Evolutionary conservation across 1,284 basidiomycete genomes (phyloP), one percentile per base, ranked within the genome.

Genomic region (Blastosporella zonata): DNA sequence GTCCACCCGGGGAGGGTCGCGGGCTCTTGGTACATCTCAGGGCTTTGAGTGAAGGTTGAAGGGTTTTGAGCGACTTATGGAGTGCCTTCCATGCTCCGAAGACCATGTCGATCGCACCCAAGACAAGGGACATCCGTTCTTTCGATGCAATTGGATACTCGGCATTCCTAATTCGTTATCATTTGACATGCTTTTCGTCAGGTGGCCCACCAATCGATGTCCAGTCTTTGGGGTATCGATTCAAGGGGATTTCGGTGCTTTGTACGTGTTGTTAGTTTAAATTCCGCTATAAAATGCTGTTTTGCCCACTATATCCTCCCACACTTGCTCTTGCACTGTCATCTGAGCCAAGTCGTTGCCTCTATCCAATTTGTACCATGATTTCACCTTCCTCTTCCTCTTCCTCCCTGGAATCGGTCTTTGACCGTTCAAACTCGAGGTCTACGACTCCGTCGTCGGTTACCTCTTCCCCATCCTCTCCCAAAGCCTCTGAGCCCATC

Each of bases 371-470:
- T 43, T 43, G 12, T 17, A 29, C 33, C 29, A 59, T 60, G 57
- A 49, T 54, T 20, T 61, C 63, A 41, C 60, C 60, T 25, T 62
- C 66, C 2, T 63, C 66, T 18, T 64, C 67, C 20, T 50, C 55
- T 9, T 59, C 61, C 20, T 59, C 60, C 28, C 57, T 56, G 8
- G 56, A 59, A 23, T 65, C 63, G 17, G 59, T 59, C 20, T 59
- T 55, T 35, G 63, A 59, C 36, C 54, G 38, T 18, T 54, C 64
- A 34, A 59, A 64, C 17, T 68, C 67, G 18, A 61, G 68, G 35
- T 63, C 65, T 8, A 64, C 64, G 9, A 66, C 64, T 13, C 68
- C 68, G 6, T 63, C 64, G 12, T 67, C 63, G 12, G 46, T 59
- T 22, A 45, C 33, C 13, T 60, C 56, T 10, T 33, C 37, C 45